Conservation (phyloP, 73 alveolate species). For the Effrenium voratum region DNA sequence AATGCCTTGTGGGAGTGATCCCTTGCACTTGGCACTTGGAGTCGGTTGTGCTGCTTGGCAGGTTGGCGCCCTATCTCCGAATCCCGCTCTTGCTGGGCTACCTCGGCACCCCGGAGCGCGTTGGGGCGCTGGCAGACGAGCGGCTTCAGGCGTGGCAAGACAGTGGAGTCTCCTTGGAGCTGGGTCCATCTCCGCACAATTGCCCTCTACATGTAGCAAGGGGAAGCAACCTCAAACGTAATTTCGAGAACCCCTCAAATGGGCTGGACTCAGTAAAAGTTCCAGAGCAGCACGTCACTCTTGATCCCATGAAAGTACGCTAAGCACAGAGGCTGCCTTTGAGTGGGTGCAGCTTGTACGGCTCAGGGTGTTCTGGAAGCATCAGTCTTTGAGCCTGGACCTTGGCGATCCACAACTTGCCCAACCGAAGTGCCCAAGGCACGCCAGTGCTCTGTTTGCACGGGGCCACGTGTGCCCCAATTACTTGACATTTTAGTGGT, state of each 20-base stretch:
- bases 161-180: background rate
- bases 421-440: slow-evolving; percentile 82
- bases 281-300: too few species aligned
- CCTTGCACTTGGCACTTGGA: background rate
- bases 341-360: background rate
- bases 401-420: slow-evolving; percentile 79
- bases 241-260: background rate
- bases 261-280: too few species aligned
- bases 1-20: background rate
- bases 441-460: too few species aligned
- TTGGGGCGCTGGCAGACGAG: slow-evolving; percentile 91
- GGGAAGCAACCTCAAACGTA: too few species aligned
- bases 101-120: slow-evolving; percentile 79
- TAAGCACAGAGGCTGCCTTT: background rate
- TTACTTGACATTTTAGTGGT: too few species aligned
- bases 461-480: too few species aligned
- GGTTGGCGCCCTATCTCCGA: slow-evolving; percentile 88
- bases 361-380: slow-evolving; percentile 90
- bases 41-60: background rate
- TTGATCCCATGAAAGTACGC: background rate
- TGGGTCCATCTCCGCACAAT: too few species aligned
- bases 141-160: slow-evolving; percentile 62
- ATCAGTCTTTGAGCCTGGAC: slow-evolving; percentile 90
- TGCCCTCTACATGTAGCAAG: too few species aligned
- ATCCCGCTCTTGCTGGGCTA: slow-evolving; percentile 89